Conservation (phyloP, 805 yeast genomes). For the Wickerhamomyces ciferrii region DNA sequence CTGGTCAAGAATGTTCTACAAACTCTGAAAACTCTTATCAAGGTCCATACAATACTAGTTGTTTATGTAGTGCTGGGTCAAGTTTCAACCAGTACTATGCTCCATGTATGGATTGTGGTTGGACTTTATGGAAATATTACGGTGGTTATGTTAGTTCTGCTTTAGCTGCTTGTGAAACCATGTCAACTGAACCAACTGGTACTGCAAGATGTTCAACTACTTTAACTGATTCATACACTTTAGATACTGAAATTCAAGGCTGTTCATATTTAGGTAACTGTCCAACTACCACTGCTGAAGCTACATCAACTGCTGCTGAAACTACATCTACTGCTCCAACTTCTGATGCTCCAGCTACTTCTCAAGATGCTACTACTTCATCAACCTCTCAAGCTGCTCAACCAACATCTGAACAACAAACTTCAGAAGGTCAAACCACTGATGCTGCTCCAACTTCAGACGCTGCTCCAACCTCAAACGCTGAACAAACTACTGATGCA, state of each 20-base stretch:
- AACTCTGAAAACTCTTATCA: conserved; percentile 11
- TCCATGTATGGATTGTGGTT: conserved; percentile 27
- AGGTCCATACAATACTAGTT: conserved; percentile 5
- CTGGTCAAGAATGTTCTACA: conserved; percentile 22
- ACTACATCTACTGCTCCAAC: background rate
- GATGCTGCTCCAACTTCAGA: background rate
- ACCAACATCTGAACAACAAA: background rate
- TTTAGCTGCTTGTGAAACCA: conserved; percentile 14
- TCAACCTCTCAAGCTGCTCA: background rate
- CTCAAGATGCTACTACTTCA: background rate
- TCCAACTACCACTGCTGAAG: background rate
- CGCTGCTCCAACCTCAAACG: too few species aligned
- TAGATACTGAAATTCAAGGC: background rate
- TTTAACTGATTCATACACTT: conserved; percentile 12
- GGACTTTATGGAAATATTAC: conserved; percentile 28
- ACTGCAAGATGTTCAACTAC: conserved; percentile 6
- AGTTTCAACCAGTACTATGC: conserved; percentile 10
- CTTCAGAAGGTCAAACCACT: background rate
- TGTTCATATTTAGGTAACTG: background rate
- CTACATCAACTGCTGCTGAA: conserved; percentile 4
- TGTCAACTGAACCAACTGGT: conserved; percentile 19
- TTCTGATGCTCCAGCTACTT: background rate
- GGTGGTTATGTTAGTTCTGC: conserved; percentile 18
- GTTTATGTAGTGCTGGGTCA: conserved; percentile 11
- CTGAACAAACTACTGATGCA: conserved; percentile 2